phyloP scores from a whole-genome alignment of 2,329 filamentous ascomycete genomes.

The Fusarium sp. region DNA sequence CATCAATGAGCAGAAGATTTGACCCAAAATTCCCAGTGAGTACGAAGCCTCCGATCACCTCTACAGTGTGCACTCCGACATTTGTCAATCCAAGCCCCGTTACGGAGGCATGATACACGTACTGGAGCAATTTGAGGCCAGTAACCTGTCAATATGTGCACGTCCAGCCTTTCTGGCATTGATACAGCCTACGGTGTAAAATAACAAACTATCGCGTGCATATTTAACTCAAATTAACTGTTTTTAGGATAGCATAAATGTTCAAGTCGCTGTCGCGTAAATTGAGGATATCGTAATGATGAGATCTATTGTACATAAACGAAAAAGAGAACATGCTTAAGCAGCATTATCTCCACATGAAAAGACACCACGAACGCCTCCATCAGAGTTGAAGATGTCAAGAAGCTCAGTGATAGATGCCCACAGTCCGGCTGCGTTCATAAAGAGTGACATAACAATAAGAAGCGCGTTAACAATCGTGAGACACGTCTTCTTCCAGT shows the following conservation, averaged over 20 bases:
- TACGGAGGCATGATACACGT: no score
- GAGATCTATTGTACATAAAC: slow-evolving; percentile 1
- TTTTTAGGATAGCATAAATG: not conserved
- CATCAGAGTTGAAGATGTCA: slow-evolving; percentile 38
- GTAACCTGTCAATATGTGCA: no score
- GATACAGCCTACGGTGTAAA: fast-evolving
- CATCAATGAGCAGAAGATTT: no score
- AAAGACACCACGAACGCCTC: slow-evolving; percentile 40
- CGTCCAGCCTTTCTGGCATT: no score
- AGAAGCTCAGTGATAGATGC: slow-evolving; percentile 45
- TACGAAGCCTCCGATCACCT: no score
- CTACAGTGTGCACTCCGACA: no score
- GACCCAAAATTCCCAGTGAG: no score
- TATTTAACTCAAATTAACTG: no score
- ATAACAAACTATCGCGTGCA: no score
- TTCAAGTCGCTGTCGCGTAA: not conserved
- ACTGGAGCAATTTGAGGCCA: no score
- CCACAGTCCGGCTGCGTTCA: slow-evolving; percentile 48
- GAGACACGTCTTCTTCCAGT: slow-evolving; percentile 44
- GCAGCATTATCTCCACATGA: slow-evolving; percentile 43
- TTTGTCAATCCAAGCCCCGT: no score
- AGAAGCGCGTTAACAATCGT: slow-evolving; percentile 42
- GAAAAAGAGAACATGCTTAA: not conserved
- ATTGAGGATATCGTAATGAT: not conserved
- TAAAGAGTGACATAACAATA: slow-evolving; percentile 41